phyloP scores from a whole-genome alignment of 192 early-diverging fungal species.

The Mortierella antarctica region DNA sequence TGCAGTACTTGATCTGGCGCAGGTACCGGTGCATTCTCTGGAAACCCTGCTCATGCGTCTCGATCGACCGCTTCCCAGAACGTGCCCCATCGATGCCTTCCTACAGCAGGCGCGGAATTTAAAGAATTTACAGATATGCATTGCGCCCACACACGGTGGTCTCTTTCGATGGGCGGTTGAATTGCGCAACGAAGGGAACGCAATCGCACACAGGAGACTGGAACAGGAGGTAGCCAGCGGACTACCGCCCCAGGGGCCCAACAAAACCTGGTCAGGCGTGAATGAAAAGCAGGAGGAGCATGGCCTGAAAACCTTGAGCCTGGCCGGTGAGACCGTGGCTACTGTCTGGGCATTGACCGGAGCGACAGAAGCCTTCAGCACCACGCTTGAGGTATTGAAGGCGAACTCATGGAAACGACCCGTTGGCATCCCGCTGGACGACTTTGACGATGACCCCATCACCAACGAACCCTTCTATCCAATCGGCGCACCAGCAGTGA shows the following conservation, averaged over 20 bases:
- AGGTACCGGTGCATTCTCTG: constrained; percentile 4
- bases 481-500: neutral
- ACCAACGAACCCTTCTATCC: neutral
- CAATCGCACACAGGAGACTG: neutral
- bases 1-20: constrained; percentile 9
- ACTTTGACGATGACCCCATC: neutral
- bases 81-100: neutral
- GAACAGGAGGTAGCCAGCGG: neutral
- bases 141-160: constrained; percentile 3
- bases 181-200: neutral
- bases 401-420: constrained; percentile 14
- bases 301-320: constrained; percentile 4
- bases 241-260: neutral
- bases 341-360: constrained; percentile 4
- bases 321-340: constrained; percentile 17
- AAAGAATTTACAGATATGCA: constrained; percentile 15
- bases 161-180: constrained; percentile 13
- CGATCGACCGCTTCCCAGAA: constrained; percentile 2
- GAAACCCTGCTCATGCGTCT: constrained; percentile 5
- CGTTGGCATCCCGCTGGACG: neutral
- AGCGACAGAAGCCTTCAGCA: constrained; percentile 1
- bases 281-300: neutral
- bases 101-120: neutral
- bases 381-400: neutral
- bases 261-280: neutral